Evolutionary conservation across 2,329 filamentous ascomycete genomes (phyloP).

Genomic region (Fusarium piperis): DNA sequence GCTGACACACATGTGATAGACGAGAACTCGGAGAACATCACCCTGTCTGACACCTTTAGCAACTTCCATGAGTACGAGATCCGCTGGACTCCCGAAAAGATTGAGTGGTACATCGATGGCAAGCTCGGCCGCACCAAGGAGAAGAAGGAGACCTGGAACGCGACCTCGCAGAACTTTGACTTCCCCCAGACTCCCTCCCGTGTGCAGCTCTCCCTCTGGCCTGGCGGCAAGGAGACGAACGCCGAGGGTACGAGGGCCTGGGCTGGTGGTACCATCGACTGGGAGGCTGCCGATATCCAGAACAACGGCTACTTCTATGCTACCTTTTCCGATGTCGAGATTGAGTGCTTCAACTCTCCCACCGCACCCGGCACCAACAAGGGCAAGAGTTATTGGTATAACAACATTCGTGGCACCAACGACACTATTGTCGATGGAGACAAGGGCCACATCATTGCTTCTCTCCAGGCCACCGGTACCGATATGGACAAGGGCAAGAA

Average conservation of each 20-base stretch:
- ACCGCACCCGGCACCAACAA: slow-evolving; percentile 72
- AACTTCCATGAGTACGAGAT: slow-evolving; percentile 93
- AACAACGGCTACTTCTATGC: slow-evolving; percentile 90
- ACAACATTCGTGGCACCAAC: slow-evolving; percentile 72
- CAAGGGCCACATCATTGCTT: slow-evolving; percentile 79
- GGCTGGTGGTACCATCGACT: slow-evolving; percentile 90
- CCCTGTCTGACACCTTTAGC: slow-evolving; percentile 74
- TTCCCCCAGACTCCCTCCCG: slow-evolving; percentile 93
- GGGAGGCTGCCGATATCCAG: slow-evolving; percentile 80
- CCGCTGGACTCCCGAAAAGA: slow-evolving; percentile 86
- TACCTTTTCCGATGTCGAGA: slow-evolving; percentile 77
- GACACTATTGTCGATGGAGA: slow-evolving; percentile 79
- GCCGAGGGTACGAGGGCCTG: slow-evolving; percentile 86
- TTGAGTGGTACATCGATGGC: slow-evolving; percentile 90
- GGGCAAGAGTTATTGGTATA: slow-evolving; percentile 81
- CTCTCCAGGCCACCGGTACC: slow-evolving; percentile 81
- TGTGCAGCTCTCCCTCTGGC: slow-evolving; percentile 95
- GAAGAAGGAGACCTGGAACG: slow-evolving; percentile 85
- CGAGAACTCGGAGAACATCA: slow-evolving; percentile 77
- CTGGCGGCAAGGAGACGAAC: slow-evolving; percentile 83
- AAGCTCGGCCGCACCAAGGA: slow-evolving; percentile 77
- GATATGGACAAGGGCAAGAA: slow-evolving; percentile 68
- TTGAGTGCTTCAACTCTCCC: slow-evolving; percentile 82
- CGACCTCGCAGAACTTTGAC: slow-evolving; percentile 80
- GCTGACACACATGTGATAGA: slow-evolving; percentile 60